These are phyloP conservation scores for Trichoderma semiorbis DNA, from an alignment of 2,329 filamentous ascomycete genomes.

Conservation along the genomic window DNA sequence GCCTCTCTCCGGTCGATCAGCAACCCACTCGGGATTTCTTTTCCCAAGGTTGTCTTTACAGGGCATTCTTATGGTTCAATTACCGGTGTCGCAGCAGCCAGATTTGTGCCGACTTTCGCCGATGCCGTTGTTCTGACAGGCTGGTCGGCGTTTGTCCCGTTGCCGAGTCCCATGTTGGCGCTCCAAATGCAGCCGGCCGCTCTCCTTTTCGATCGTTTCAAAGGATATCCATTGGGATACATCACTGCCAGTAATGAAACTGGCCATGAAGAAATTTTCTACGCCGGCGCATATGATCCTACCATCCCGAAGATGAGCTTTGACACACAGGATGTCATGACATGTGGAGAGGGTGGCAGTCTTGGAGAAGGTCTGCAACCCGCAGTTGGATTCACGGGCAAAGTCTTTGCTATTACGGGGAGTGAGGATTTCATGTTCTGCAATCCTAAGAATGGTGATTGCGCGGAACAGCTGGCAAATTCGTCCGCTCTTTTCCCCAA, in stretches of 20 bases:
- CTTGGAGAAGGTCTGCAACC: background rate
- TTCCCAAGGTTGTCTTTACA: background rate
- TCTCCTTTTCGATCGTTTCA: background rate
- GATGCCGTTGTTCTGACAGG: background rate
- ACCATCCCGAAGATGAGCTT: background rate
- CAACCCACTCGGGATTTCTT: background rate
- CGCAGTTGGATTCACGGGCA: background rate
- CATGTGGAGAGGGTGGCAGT: slow-evolving; percentile 1
- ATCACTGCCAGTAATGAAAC: background rate
- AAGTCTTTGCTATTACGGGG: background rate
- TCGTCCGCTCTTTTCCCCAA: background rate
- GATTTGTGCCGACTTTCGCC: background rate
- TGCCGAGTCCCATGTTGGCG: background rate
- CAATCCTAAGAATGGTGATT: background rate
- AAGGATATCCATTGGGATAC: background rate
- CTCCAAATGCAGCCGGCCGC: background rate
- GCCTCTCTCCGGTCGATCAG: background rate
- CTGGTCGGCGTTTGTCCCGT: background rate
- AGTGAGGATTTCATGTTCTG: background rate
- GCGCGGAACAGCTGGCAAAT: background rate
- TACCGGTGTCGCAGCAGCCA: background rate
- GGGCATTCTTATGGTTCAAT: slow-evolving; percentile 2
- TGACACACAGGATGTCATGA: background rate
- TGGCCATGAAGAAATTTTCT: background rate
- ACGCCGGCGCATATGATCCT: background rate